Percentiles rank a stretch among this genome's conserved stretches.
Conservation (phyloP, 495 filamentous ascomycete species). For the Aspergillus avenaceus region DNA sequence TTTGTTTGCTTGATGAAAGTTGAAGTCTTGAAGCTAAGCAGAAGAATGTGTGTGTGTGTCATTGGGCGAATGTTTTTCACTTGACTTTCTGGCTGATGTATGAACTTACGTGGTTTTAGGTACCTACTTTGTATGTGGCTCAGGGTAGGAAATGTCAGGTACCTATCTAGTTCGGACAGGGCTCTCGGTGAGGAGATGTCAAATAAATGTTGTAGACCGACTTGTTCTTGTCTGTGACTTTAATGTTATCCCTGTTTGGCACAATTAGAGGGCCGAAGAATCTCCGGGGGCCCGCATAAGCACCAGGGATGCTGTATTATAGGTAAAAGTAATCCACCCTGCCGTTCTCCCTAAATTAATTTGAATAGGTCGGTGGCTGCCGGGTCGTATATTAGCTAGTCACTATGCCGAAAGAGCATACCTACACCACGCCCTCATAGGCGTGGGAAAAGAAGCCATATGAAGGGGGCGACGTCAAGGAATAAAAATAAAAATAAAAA, state of each 20-base stretch:
- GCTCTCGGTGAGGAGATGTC: not conserved
- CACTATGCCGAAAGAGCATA: too few relatives aligned
- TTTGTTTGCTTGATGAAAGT: not conserved
- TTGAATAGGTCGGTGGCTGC: too few relatives aligned
- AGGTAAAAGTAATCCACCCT: too few relatives aligned
- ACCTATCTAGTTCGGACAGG: not conserved
- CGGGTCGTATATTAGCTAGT: too few relatives aligned
- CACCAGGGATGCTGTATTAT: too few relatives aligned
- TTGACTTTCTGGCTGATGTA: not conserved
- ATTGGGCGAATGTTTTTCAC: not conserved
- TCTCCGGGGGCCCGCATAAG: not conserved
- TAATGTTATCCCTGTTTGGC: not conserved
- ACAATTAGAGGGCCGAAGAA: not conserved
- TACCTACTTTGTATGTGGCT: not conserved
- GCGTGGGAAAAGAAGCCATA: not conserved
- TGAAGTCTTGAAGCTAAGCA: too few relatives aligned
- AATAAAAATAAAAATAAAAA: not conserved
- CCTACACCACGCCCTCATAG: too few relatives aligned
- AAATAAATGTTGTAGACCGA: not conserved
- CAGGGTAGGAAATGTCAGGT: not conserved
- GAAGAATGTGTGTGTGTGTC: too few relatives aligned
- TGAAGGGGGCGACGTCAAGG: not conserved
- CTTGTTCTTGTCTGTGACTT: too few relatives aligned
- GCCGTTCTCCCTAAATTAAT: too few relatives aligned
- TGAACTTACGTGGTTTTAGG: not conserved